These are phyloP conservation scores for Lachancea kluyveri DNA, from an alignment of 805 yeast species.

Conservation along the genomic window DNA sequence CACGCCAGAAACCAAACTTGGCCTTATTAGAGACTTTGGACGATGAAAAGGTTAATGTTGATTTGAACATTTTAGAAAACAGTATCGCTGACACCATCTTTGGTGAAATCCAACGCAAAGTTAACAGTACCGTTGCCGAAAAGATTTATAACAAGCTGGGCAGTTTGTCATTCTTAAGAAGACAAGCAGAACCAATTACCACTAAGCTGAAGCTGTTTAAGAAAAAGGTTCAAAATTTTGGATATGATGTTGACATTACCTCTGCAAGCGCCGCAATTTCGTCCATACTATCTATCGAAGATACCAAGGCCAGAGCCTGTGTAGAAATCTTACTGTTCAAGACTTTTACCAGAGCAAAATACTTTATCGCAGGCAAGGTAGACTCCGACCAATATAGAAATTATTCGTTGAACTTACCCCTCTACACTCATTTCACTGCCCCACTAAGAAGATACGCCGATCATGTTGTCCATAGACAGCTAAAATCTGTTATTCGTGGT, in stretches of 20 bases:
- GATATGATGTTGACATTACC: constrained; percentile 66
- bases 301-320: constrained; percentile 58
- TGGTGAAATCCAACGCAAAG: constrained; percentile 73
- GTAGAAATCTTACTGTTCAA: constrained; percentile 76
- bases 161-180: constrained; percentile 74
- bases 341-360: constrained; percentile 79
- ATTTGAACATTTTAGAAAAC: constrained; percentile 65
- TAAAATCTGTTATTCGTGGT: constrained; percentile 55
- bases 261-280: constrained; percentile 64
- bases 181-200: constrained; percentile 78
- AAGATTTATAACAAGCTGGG: constrained; percentile 70
- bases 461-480: constrained; percentile 85
- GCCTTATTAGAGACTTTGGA: constrained; percentile 75
- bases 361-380: constrained; percentile 80
- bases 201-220: constrained; percentile 76
- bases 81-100: constrained; percentile 51
- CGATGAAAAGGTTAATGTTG: constrained; percentile 72
- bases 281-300: constrained; percentile 59
- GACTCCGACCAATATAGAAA: constrained; percentile 76
- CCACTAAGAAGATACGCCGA: constrained; percentile 93
- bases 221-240: constrained; percentile 59
- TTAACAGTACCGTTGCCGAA: constrained; percentile 81
- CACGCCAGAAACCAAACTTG: constrained; percentile 34
- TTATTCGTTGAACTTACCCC: constrained; percentile 73
- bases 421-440: constrained; percentile 89